Evolutionary conservation across 306 rosid genomes (phyloP), one percentile per base, ranked within the genome.

Genomic region (Cicer bijugum): DNA sequence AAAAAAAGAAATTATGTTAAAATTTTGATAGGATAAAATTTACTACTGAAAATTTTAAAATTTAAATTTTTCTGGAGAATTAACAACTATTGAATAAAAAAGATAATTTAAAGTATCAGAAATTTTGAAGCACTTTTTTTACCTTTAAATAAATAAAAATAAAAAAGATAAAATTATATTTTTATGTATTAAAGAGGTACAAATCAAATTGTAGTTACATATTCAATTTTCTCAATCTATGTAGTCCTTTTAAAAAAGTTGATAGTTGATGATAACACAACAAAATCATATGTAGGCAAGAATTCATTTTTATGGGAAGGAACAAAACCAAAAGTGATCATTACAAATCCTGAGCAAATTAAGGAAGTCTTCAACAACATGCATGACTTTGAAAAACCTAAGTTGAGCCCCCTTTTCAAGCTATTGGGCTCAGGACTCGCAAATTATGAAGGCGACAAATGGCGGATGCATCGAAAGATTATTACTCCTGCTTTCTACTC

Each of bases 381-480:
- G 1, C 1, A 9, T 4, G 85, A 69, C 8, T 83, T 83, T 14
- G 43, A 0, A 9, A 85, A 79, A 74, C 80, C 81, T 0, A 2
- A 58, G 6, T 0, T 7, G 43, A 78, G 78, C 23, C 89, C 88
- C 9, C 46, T 83, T 10, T 1, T 6, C 35, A 33, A 44, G 68
- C 58, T 77, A 12, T 28, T 86, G 8, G 65, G 43, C 0, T 37
- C 14, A 1, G 90, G 90, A 6, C 77, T 79, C 3, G 2, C 3
- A 3, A 9, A 7, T 19, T 44, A 68, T 35, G 86, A 83, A 12
- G 84, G 81, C 14, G 80, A 80, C 9, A 85, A 85, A 69, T 87
- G 89, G 91, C 63, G 58, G 11, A 83, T 57, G 56, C 87, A 81
- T 79, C 72, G 86, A 45, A 87, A 77, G 71, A 76, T 85, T 38